Evolutionary conservation across 805 yeast genomes (phyloP).

Genomic region (Suhomyces prunicola): DNA sequence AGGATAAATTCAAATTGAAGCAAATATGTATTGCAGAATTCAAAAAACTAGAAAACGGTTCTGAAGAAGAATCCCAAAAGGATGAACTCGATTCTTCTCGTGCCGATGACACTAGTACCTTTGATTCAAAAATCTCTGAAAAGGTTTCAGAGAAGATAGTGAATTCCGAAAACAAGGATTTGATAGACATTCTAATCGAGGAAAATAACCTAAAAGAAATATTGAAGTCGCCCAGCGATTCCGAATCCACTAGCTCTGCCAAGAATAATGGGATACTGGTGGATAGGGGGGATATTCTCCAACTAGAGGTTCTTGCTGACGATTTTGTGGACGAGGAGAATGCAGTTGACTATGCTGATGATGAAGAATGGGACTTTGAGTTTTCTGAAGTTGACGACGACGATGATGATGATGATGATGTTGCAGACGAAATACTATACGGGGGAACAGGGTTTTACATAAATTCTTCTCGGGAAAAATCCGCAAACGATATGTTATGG

Average conservation of each 20-base stretch:
- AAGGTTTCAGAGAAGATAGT: not conserved
- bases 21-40: constrained; percentile 20
- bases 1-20: constrained; percentile 28
- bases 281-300: constrained; percentile 46
- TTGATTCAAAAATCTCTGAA: not conserved
- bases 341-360: constrained; percentile 20
- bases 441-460: constrained; percentile 11
- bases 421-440: constrained; percentile 30
- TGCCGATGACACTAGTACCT: not conserved
- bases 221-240: constrained; percentile 8
- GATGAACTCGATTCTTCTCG: constrained; percentile 7
- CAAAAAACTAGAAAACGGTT: constrained; percentile 9
- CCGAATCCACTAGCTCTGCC: constrained; percentile 1
- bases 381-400: constrained; percentile 27
- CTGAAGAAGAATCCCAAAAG: constrained; percentile 6
- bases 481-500: constrained; percentile 29
- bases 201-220: constrained; percentile 10
- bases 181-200: constrained; percentile 9
- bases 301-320: constrained; percentile 53
- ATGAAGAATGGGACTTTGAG: constrained; percentile 37
- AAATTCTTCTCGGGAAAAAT: not conserved
- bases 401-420: constrained; percentile 21
- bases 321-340: constrained; percentile 33
- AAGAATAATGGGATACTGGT: constrained; percentile 20
- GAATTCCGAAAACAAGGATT: constrained; percentile 9